A percentile compares a stretch with the other conserved stretches of the same genome.
Evolutionary conservation across 2,329 filamentous ascomycete genomes (phyloP).

Genomic region (Fusarium burgessii): DNA sequence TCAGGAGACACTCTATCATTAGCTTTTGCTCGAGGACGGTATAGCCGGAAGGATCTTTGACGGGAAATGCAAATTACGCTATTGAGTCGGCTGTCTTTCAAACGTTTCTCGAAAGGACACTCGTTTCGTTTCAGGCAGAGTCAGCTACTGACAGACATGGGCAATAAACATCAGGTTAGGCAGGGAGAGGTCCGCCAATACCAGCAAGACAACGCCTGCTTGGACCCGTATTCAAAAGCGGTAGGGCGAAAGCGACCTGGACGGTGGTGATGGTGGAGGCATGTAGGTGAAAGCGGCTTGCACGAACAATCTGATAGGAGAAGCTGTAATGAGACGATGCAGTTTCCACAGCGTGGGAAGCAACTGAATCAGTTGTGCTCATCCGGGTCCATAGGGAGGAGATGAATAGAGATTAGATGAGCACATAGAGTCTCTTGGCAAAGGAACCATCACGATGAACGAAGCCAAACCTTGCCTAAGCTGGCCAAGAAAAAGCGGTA

Average conservation of each 20-base stretch:
- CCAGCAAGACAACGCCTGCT: slow-evolving; percentile 1
- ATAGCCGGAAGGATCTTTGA: slow-evolving; percentile 14
- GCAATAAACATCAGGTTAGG: slow-evolving; percentile 20
- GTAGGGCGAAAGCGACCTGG: slow-evolving; percentile 25
- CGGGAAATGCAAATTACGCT: slow-evolving; percentile 4
- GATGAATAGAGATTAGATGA: slow-evolving; percentile 25
- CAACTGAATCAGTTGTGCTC: slow-evolving; percentile 10
- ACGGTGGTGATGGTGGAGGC: slow-evolving; percentile 29
- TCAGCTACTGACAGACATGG: slow-evolving; percentile 30
- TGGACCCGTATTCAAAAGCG: slow-evolving; percentile 19
- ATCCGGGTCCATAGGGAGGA: slow-evolving; percentile 3
- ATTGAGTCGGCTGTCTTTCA: slow-evolving; percentile 17
- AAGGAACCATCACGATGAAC: slow-evolving; percentile 8
- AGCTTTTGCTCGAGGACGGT: not conserved
- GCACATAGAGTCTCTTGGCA: slow-evolving; percentile 14
- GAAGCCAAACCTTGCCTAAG: slow-evolving; percentile 12
- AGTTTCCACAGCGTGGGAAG: slow-evolving; percentile 12
- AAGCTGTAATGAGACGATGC: slow-evolving; percentile 15
- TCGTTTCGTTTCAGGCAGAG: slow-evolving; percentile 43
- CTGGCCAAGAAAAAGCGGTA: slow-evolving; percentile 29
- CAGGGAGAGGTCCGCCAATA: slow-evolving; percentile 12
- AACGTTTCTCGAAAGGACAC: slow-evolving; percentile 29
- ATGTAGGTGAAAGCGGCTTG: slow-evolving; percentile 20
- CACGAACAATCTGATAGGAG: slow-evolving; percentile 9
- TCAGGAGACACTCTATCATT: slow-evolving; percentile 33